A percentile compares a stretch with the other conserved stretches of the same genome.
Conservation (phyloP, 176 grass and related monocot genomes). For the Phyllostachys edulis region DNA sequence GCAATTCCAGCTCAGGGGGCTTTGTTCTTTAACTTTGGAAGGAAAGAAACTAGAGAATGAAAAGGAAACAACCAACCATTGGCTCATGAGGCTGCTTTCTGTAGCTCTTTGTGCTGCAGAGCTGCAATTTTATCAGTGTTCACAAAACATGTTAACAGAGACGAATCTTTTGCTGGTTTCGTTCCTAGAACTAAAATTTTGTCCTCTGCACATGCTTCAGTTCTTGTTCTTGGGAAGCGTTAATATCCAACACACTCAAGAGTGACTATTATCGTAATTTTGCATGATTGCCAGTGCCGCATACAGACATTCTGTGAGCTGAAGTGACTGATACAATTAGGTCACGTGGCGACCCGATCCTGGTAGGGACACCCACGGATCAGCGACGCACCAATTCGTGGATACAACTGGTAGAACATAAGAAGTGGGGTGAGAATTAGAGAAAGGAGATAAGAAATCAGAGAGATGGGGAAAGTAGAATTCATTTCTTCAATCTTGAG, state of each 20-base stretch:
- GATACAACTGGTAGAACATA: too few relatives aligned
- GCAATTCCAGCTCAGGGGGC: constrained; percentile 32
- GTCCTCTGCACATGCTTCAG: not conserved
- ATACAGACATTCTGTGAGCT: too few relatives aligned
- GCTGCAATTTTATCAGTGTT: not conserved
- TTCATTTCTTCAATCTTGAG: too few relatives aligned
- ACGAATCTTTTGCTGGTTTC: not conserved
- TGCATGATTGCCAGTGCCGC: not conserved
- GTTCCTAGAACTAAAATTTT: not conserved
- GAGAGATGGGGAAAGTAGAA: too few relatives aligned
- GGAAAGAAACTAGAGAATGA: constrained; percentile 10
- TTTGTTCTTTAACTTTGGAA: constrained; percentile 58
- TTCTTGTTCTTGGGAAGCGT: not conserved
- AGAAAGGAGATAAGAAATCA: too few relatives aligned
- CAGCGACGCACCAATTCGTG: too few relatives aligned
- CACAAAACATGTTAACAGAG: not conserved
- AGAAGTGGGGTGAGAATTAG: too few relatives aligned
- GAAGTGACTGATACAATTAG: too few relatives aligned
- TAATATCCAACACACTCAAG: not conserved
- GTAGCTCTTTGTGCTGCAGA: not conserved
- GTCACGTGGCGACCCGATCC: too few relatives aligned
- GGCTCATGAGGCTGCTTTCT: constrained; percentile 36
- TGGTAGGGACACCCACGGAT: too few relatives aligned
- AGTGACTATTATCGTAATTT: not conserved
- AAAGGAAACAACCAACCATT: constrained; percentile 30